Base-by-base conservation (phyloP, 495 filamentous ascomycete species). In the Lichina pygmaea region DNA sequence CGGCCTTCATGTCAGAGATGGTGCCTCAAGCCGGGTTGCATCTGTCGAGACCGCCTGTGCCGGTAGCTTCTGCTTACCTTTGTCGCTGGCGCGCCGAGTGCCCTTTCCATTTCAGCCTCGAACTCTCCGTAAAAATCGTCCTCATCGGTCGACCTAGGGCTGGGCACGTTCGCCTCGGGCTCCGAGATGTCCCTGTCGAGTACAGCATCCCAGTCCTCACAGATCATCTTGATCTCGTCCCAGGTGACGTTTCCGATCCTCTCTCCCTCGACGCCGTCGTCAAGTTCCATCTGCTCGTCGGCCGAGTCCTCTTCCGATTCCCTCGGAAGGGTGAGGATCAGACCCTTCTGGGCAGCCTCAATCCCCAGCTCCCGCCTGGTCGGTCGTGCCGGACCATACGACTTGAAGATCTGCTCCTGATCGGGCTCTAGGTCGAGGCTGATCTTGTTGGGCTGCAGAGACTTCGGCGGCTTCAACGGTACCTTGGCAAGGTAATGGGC, bases 381-480 rank as follows among this genome's bases (percentile, higher is more conserved):
- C 0, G 64, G 58, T 16, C 70, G 63, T 2, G 44, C 34, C 4
- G 51, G 31, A 7, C 69, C 72, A 5, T 68, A 65, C 2, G 85
- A 69, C 37, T 68, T 73, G 57, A 97, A 97, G 8, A 66, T 60
- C 48, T 78, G 77, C 50, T 85, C 77, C 51, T 89, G 76, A 53
- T 95, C 89, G 42, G 66, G 65, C 5, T 75, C 73, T 9, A 94
- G 59, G 47, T 95, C 89, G 6, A 95, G 60, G 47, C 73, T 81
- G 42, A 92, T 65, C 58, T 95, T 99, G 10, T 78, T 84, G 0
- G 84, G 82, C 11, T 83, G 64, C 13, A 93, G 64, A 1, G 78
- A 68, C 54, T 81, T 93, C 15, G 91, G 84, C 9, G 71, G 66
- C 56, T 82, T 86, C 1, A 64, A 32, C 2, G 79, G 79, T 39